Conservation (phyloP, 192 early-diverging fungal species). For the Podila verticillata region DNA sequence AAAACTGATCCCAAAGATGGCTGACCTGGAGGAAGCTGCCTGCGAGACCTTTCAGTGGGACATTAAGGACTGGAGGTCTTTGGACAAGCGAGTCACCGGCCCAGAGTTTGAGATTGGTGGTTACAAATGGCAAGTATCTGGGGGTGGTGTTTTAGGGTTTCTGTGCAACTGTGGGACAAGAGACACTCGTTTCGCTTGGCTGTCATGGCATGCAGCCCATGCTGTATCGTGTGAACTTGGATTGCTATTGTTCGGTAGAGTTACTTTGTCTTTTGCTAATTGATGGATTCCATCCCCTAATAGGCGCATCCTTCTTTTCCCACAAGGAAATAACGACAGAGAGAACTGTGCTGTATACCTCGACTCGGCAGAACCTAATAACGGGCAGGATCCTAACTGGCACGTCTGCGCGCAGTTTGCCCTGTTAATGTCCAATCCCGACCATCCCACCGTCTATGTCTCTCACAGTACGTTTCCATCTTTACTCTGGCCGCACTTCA, state of each 20-base stretch:
- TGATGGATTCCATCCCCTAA: no score
- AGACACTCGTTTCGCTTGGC: no score
- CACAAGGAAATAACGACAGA: slow-evolving; percentile 79
- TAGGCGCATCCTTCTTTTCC: slow-evolving; percentile 92
- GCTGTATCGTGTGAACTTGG: no score
- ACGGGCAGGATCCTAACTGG: slow-evolving; percentile 66
- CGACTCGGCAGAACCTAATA: slow-evolving; percentile 80
- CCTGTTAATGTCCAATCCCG: slow-evolving; percentile 77
- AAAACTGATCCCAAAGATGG: slow-evolving; percentile 50
- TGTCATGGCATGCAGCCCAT: background rate
- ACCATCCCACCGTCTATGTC: slow-evolving; percentile 67
- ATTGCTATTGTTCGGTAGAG: no score
- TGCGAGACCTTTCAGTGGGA: slow-evolving; percentile 54
- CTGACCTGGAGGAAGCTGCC: slow-evolving; percentile 53
- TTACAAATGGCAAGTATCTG: slow-evolving; percentile 54
- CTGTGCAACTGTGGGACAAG: background rate
- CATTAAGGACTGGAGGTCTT: slow-evolving; percentile 42
- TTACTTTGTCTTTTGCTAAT: no score
- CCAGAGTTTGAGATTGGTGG: slow-evolving; percentile 60
- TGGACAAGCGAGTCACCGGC: slow-evolving; percentile 56
- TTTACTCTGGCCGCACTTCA: background rate
- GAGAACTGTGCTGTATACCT: slow-evolving; percentile 87
- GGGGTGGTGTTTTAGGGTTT: background rate
- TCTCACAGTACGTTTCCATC: slow-evolving; percentile 48
- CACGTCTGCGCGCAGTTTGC: slow-evolving; percentile 87